These are phyloP conservation scores for Termitomyces sp. DNA, from an alignment of 768 basidiomycete species.

Conservation along the genomic window DNA sequence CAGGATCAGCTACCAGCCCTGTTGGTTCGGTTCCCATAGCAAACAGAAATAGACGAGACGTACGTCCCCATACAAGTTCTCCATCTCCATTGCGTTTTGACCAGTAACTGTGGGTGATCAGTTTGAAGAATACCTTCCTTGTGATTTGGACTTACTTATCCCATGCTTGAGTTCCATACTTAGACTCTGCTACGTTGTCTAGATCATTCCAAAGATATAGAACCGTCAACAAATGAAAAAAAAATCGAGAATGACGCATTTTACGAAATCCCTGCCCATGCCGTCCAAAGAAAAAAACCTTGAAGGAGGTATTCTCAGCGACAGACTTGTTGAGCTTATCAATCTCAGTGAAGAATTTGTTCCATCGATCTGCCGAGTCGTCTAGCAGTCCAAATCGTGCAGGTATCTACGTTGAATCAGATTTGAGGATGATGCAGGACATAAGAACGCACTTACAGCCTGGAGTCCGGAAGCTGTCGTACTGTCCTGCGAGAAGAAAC, in stretches of 20 bases:
- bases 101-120: slow-evolving; percentile 42
- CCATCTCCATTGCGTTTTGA: slow-evolving; percentile 60
- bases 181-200: slow-evolving; percentile 66
- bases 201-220: neutral
- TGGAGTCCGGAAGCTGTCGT: neutral
- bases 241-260: slow-evolving; percentile 18
- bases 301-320: slow-evolving; percentile 38
- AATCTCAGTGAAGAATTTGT: slow-evolving; percentile 34
- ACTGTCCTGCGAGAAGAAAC: slow-evolving; percentile 9
- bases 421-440: neutral
- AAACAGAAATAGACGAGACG: slow-evolving; percentile 30
- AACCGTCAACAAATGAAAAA: neutral
- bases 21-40: neutral
- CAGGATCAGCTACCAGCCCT: slow-evolving; percentile 51
- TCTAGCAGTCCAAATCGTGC: slow-evolving; percentile 60
- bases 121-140: too few relatives aligned
- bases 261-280: slow-evolving; percentile 74
- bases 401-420: slow-evolving; percentile 36
- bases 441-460: neutral
- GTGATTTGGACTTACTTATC: slow-evolving; percentile 37
- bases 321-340: slow-evolving; percentile 38
- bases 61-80: slow-evolving; percentile 71
- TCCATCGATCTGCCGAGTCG: slow-evolving; percentile 44
- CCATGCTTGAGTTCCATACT: slow-evolving; percentile 61
- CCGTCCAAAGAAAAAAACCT: slow-evolving; percentile 60